phyloP scores from a whole-genome alignment of 371 early-diverging fungal genomes.

The Mucor velutinosus region DNA sequence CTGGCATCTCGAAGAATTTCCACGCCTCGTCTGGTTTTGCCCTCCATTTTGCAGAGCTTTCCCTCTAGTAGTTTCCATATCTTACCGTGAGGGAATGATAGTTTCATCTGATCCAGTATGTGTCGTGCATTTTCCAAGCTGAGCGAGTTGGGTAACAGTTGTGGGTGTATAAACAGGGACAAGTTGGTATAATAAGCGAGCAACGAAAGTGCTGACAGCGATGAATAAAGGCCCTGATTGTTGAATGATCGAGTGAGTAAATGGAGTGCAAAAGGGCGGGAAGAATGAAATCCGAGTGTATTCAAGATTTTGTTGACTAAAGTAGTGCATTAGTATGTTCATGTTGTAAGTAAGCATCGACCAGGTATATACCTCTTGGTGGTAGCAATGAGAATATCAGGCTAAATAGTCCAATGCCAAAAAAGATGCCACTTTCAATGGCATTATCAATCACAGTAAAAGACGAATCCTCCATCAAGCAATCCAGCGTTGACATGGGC shows the following conservation, averaged over 20 bases:
- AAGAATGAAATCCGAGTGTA: slow-evolving; percentile 52
- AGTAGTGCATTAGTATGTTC: background rate
- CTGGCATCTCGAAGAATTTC: slow-evolving; percentile 47
- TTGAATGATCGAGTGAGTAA: slow-evolving; percentile 41
- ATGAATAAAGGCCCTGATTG: slow-evolving; percentile 40
- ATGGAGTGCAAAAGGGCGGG: slow-evolving; percentile 51
- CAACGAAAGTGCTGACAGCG: slow-evolving; percentile 42
- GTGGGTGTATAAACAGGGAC: slow-evolving; percentile 50
- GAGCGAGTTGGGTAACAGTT: slow-evolving; percentile 41
- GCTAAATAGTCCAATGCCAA: slow-evolving; percentile 50
- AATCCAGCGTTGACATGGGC: slow-evolving; percentile 6
- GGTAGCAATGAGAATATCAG: slow-evolving; percentile 51
- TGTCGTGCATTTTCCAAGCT: slow-evolving; percentile 33
- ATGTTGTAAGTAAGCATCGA: no score
- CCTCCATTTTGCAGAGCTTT: slow-evolving; percentile 51
- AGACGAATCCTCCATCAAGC: background rate
- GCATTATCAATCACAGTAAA: slow-evolving; percentile 21
- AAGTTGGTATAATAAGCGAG: slow-evolving; percentile 51
- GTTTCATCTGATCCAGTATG: slow-evolving; percentile 45
- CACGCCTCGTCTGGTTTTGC: slow-evolving; percentile 42
- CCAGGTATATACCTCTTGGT: slow-evolving; percentile 36
- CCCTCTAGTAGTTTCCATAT: slow-evolving; percentile 53
- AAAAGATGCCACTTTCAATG: slow-evolving; percentile 48
- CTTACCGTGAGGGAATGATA: slow-evolving; percentile 36
- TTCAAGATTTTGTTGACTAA: slow-evolving; percentile 48